phyloP scores from a whole-genome alignment of 768 basidiomycete species.

The Naganishia friedmannii region DNA sequence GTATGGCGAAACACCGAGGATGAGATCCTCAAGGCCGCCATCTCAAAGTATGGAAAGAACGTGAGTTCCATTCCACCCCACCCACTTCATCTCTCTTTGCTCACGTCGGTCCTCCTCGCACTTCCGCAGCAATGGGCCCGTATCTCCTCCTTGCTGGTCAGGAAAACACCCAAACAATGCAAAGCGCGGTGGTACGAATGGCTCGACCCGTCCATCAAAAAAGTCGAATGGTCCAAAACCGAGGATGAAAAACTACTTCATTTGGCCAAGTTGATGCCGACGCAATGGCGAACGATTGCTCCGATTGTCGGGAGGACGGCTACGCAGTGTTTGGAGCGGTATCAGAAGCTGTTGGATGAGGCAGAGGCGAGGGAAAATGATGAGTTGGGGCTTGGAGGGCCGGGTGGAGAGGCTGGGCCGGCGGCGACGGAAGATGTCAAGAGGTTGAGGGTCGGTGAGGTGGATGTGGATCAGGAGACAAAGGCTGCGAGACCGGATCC shows the following conservation, averaged over 20 bases:
- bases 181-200: constrained; percentile 94
- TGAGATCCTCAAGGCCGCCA: constrained; percentile 98
- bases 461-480: constrained; percentile 98
- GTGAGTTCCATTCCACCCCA: constrained; percentile 38
- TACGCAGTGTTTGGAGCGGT: constrained; percentile 94
- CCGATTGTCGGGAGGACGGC: constrained; percentile 97
- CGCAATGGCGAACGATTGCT: constrained; percentile 98
- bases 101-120: background rate
- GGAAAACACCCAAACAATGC: constrained; percentile 99
- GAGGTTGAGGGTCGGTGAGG: constrained; percentile 86
- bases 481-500: constrained; percentile 97
- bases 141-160: constrained; percentile 92
- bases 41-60: constrained; percentile 57
- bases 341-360: constrained; percentile 95
- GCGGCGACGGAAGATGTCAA: constrained; percentile 89
- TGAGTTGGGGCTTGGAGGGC: constrained; percentile 84
- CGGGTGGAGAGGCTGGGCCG: constrained; percentile 73
- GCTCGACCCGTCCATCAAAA: constrained; percentile 98
- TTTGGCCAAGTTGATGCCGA: constrained; percentile 97
- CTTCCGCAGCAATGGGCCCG: constrained; percentile 69
- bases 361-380: constrained; percentile 95
- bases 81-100: too few species aligned
- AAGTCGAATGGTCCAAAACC: constrained; percentile 99
- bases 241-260: constrained; percentile 98
- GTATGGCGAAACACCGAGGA: constrained; percentile 59